These are phyloP conservation scores for Mortierella alpina DNA, from an alignment of 192 early-diverging fungal genomes.

Conservation along the genomic window DNA sequence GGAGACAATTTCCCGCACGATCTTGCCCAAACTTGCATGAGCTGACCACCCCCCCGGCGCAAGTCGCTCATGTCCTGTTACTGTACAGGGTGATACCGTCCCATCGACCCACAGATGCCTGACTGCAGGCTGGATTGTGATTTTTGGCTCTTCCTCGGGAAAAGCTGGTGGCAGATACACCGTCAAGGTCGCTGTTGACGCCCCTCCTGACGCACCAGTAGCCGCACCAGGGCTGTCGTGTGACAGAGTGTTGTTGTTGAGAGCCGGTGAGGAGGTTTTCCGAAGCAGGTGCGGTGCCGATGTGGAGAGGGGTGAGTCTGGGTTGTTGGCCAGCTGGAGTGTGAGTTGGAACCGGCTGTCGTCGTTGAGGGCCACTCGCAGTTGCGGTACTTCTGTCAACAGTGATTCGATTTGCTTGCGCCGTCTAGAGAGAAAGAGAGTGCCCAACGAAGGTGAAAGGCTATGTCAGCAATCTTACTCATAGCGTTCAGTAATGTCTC, in stretches of 20 bases:
- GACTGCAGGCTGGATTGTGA: constrained; percentile 61
- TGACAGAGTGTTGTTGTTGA: constrained; percentile 6
- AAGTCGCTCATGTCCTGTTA: constrained; percentile 60
- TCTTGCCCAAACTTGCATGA: constrained; percentile 58
- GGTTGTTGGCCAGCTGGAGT: constrained; percentile 17
- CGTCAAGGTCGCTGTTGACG: constrained; percentile 30
- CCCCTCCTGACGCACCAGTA: background rate
- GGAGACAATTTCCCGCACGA: constrained; percentile 65
- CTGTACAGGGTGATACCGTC: constrained; percentile 36
- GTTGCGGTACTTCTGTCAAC: constrained; percentile 34
- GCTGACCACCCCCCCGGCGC: constrained; percentile 54
- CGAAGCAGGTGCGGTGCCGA: constrained; percentile 14
- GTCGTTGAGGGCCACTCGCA: constrained; percentile 29
- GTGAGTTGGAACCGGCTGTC: constrained; percentile 38
- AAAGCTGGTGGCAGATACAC: constrained; percentile 62
- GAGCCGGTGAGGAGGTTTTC: constrained; percentile 2
- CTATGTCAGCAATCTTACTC: background rate
- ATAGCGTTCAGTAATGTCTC: background rate
- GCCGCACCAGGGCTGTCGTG: constrained; percentile 1
- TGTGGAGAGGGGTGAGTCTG: constrained; percentile 17
- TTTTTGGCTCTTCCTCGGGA: constrained; percentile 64
- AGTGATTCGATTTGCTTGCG: constrained; percentile 47
- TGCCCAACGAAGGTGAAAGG: background rate
- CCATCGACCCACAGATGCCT: constrained; percentile 67
- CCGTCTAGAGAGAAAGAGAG: constrained; percentile 11